phyloP scores from a whole-genome alignment of 1,284 basidiomycete genomes.

The Ganoderma sinense region DNA sequence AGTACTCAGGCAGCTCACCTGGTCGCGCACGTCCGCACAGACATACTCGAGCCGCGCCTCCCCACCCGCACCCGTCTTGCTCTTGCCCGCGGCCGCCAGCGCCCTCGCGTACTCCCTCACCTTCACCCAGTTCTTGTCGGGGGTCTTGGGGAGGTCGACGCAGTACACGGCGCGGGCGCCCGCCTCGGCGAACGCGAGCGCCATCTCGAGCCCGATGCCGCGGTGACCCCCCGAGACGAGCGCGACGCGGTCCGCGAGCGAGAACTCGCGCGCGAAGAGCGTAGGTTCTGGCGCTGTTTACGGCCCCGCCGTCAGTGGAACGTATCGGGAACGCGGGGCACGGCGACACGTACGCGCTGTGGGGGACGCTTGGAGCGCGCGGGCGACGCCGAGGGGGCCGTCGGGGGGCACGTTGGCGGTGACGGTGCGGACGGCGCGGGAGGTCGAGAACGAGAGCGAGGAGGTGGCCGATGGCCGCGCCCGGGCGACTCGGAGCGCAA shows the following conservation, averaged over 20 bases:
- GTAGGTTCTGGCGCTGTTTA: conserved; percentile 29
- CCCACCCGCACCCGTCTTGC: conserved; percentile 48
- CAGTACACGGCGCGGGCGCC: conserved; percentile 82
- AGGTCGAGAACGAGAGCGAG: too few relatives aligned
- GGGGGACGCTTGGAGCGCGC: conserved; percentile 53
- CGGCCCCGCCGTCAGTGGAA: too few relatives aligned
- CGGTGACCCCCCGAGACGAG: conserved; percentile 83
- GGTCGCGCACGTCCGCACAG: conserved; percentile 68
- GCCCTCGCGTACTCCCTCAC: conserved; percentile 50
- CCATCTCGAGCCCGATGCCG: conserved; percentile 86
- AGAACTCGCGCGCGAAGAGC: conserved; percentile 74
- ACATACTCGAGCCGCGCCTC: conserved; percentile 68
- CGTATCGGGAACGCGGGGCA: neutral
- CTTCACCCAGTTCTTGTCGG: conserved; percentile 71
- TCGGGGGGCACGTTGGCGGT: conserved; percentile 31
- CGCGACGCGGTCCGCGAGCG: conserved; percentile 73
- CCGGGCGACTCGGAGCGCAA: too few relatives aligned
- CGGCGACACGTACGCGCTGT: neutral
- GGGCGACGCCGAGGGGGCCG: conserved; percentile 67
- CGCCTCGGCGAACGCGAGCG: conserved; percentile 77
- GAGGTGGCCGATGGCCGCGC: too few relatives aligned
- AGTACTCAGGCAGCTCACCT: conserved; percentile 37
- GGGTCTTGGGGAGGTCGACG: conserved; percentile 71
- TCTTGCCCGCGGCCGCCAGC: conserved; percentile 45
- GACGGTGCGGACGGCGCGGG: too few relatives aligned